A percentile compares a stretch with the other conserved stretches of the same genome.
phyloP scores from a whole-genome alignment of 441 rosid genomes.

The Sinapis alba region DNA sequence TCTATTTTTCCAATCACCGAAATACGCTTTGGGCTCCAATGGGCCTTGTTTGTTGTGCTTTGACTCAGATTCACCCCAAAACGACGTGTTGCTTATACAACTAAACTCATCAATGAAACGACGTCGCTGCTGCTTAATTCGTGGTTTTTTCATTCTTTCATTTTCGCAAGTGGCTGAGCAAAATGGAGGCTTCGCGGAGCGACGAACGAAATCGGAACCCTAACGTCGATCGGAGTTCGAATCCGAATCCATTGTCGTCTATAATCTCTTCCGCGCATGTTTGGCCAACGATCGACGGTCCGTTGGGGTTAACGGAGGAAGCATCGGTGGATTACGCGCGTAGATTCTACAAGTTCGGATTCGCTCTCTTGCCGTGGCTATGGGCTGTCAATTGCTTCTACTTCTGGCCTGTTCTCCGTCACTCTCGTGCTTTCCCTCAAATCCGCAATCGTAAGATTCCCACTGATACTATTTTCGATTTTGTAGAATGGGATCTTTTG shows the following conservation, averaged over 20 bases:
- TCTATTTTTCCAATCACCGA: too few species aligned
- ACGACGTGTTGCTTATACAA: not conserved
- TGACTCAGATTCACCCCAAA: too few species aligned
- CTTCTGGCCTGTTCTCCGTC: conserved; percentile 98
- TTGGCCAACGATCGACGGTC: conserved; percentile 97
- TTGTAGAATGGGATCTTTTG: not conserved
- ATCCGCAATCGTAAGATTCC: conserved; percentile 68
- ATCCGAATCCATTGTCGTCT: conserved; percentile 12
- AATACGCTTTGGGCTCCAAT: too few species aligned
- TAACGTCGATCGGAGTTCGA: conserved; percentile 13
- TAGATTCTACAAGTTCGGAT: conserved; percentile 83
- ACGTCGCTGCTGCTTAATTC: conserved; percentile 11
- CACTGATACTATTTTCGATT: not conserved
- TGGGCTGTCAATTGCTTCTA: conserved; percentile 99
- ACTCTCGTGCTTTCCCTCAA: conserved; percentile 79
- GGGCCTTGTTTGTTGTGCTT: too few species aligned
- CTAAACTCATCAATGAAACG: not conserved
- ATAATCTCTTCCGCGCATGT: conserved; percentile 55
- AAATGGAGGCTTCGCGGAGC: conserved; percentile 64
- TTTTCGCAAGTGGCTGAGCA: not conserved
- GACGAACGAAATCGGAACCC: conserved; percentile 34
- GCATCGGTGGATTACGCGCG: conserved; percentile 81
- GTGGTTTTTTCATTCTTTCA: not conserved
- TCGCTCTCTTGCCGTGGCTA: conserved; percentile 84
- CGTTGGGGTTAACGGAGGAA: conserved; percentile 89